Evolutionary conservation across 345 rosid species (phyloP), one percentile per base, ranked within the genome.

Genomic region (Carallia brachiata): DNA sequence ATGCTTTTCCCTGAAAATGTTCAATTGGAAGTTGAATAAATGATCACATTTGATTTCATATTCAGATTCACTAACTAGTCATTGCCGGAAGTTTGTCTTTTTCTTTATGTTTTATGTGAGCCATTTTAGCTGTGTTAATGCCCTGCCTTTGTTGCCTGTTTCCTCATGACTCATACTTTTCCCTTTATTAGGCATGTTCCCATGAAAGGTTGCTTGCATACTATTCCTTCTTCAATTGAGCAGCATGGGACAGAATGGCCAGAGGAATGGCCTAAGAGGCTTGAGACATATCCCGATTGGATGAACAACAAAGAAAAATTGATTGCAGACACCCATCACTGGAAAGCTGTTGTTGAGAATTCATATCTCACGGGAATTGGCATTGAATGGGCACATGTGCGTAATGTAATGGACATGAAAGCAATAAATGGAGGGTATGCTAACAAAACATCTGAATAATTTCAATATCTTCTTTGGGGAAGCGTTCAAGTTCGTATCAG

Each of bases 241-340:
- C 93, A 91, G 63, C 96, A 82, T 30, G 98, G 98, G 61, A 80
- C 96, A 27, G 98, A 91, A 52, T 94, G 98, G 97, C 98, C 97
- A n/a, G 95, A 88, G 74, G 97, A 90, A 78, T 94, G 98, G 96
- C 98, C 96, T 37, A 84, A 85, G 84, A 85, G 98, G 83, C 95
- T 90, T 36, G 96, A 90, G 80, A 86, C 90, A n/a, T 90, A 87
- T 68, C 98, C 98, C 4, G 97, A 91, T 59, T 94, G 98, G 98
- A 78, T 87, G 73, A 80, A 80, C 47, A 76, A 82, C 78, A 88
- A 90, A 79, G 92, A 87, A 68, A 91, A 82, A 70, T 57, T 85
- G 54, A 70, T 78, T 60, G 84, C 82, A 13, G 96, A 91, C 57
- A 69, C 88, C 66, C 80, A 79, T 52, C 96, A 80, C 75, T 94